Conservation (phyloP, 352 stramenopile genomes). For the Globisporangium middletonii region DNA sequence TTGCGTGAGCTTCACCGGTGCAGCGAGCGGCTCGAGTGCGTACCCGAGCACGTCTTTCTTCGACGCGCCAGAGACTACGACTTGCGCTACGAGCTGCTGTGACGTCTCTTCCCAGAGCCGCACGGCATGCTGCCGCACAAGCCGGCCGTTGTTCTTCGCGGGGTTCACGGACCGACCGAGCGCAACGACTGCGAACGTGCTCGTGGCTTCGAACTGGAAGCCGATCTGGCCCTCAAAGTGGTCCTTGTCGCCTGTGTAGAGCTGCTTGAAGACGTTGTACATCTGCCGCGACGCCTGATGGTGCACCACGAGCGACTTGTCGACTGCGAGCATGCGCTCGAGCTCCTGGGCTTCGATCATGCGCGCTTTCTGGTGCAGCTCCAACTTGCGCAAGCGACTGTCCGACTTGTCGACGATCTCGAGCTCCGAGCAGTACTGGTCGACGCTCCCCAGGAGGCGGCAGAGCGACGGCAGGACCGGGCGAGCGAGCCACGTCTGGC, state of each 20-base stretch:
- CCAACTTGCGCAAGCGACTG: slow-evolving; percentile 54
- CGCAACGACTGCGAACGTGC: slow-evolving; percentile 76
- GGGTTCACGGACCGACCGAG: slow-evolving; percentile 77
- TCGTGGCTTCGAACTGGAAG: slow-evolving; percentile 85
- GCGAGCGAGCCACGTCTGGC: slow-evolving; percentile 72
- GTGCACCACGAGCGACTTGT: slow-evolving; percentile 36
- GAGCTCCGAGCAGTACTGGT: slow-evolving; percentile 72
- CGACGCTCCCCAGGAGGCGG: slow-evolving; percentile 53
- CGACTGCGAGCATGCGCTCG: slow-evolving; percentile 42
- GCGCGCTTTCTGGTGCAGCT: slow-evolving; percentile 49
- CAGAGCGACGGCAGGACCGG: slow-evolving; percentile 61
- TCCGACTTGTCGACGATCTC: slow-evolving; percentile 57
- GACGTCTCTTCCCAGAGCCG: slow-evolving; percentile 81
- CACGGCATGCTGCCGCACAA: slow-evolving; percentile 71
- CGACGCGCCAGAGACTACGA: slow-evolving; percentile 51
- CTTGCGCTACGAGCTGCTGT: slow-evolving; percentile 58
- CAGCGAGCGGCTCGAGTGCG: slow-evolving; percentile 50
- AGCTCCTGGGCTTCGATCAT: slow-evolving; percentile 60
- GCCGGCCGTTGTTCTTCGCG: slow-evolving; percentile 43
- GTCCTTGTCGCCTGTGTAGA: slow-evolving; percentile 86
- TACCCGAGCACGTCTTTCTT: slow-evolving; percentile 74
- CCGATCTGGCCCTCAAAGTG: slow-evolving; percentile 88
- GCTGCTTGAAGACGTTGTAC: slow-evolving; percentile 85
- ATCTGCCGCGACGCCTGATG: slow-evolving; percentile 61
- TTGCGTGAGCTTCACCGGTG: slow-evolving; percentile 59